These are phyloP conservation scores for Somion occarium DNA, from an alignment of 1,284 basidiomycete genomes.

Conservation along the genomic window DNA sequence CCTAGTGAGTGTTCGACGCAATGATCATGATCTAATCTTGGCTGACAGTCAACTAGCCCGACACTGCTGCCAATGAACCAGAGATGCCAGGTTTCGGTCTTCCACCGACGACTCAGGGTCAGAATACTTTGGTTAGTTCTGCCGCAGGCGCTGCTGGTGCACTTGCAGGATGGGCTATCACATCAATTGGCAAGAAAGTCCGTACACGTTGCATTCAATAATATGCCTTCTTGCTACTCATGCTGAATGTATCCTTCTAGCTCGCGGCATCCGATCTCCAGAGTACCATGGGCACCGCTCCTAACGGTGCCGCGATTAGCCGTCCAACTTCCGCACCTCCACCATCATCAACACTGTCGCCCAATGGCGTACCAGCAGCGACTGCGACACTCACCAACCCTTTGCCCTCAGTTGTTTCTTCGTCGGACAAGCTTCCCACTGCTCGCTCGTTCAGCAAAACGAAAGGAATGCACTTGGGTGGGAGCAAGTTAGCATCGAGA, in stretches of 20 bases:
- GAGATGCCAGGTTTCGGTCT: constrained; percentile 28
- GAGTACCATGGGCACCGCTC: constrained; percentile 45
- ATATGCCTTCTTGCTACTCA: neutral
- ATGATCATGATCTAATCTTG: neutral
- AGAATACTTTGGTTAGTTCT: constrained; percentile 64
- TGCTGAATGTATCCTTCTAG: constrained; percentile 28
- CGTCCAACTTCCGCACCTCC: constrained; percentile 28
- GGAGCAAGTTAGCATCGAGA: constrained; percentile 39
- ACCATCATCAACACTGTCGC: constrained; percentile 28
- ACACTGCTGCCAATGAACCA: constrained; percentile 47
- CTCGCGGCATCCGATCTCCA: constrained; percentile 71
- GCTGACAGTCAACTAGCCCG: constrained; percentile 49
- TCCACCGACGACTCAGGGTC: constrained; percentile 26
- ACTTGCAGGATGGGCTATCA: constrained; percentile 92
- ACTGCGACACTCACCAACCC: constrained; percentile 8
- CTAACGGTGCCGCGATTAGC: constrained; percentile 17
- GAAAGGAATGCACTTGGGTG: constrained; percentile 71
- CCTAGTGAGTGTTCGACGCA: constrained; percentile 54
- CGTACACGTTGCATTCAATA: constrained; percentile 3
- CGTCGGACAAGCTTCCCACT: constrained; percentile 17
- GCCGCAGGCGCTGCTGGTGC: constrained; percentile 88
- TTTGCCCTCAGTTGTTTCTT: constrained; percentile 14
- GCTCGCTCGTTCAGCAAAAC: constrained; percentile 23
- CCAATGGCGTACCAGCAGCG: constrained; percentile 7
- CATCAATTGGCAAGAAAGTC: constrained; percentile 78